Base-by-base conservation (phyloP, 1,284 basidiomycete species). In the Ganoderma lingzhi region DNA sequence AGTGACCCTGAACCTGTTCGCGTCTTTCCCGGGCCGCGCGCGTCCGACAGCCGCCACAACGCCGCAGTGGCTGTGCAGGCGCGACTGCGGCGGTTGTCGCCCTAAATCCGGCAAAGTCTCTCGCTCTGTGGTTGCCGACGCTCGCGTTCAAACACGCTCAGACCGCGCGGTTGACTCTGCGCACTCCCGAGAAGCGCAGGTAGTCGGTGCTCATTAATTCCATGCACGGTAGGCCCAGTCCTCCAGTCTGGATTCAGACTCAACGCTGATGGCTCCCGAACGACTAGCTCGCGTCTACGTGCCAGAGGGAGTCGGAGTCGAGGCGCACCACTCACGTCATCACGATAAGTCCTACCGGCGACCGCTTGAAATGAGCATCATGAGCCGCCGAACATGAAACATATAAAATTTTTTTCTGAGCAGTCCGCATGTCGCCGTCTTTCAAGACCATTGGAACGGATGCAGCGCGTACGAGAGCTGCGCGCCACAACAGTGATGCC, bases 61-160 rank as follows among this genome's bases (percentile, higher is more conserved):
- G 48, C n/a, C 48, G 42, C 14, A 4, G 48, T 53, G 48, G 48
- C 48, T 53, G 48, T 53, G 48, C 48, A 28, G 10, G 10, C 3
- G 23, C 10, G 48, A 53, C 48, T 53, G 48, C 48, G 48, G 23
- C 48, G 48, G 48, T 53, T 53, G 48, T 5, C 9, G 9, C 1
- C 23, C 48, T 14, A 53, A 53, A 53, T 53, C 48, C 23, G 48
- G 48, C 12, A 28, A 53, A 53, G 48, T 28, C 10, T 14, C 48
- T 53, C 23, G 48, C 48, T 53, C 48, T 53, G 23, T 53, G 23
- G 23, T 53, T 53, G 48, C 48, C 48, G 48, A 53, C 12, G 48
- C 23, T 4, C 23, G 48, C 48, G 48, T 23, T 53, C 48, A 53
- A 17, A 48, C n/a, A 48, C 14, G 19, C 17, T 48, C 45, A 48